Evolutionary conservation across 1,284 basidiomycete species (phyloP).

Genomic region (Pterula multifida): DNA sequence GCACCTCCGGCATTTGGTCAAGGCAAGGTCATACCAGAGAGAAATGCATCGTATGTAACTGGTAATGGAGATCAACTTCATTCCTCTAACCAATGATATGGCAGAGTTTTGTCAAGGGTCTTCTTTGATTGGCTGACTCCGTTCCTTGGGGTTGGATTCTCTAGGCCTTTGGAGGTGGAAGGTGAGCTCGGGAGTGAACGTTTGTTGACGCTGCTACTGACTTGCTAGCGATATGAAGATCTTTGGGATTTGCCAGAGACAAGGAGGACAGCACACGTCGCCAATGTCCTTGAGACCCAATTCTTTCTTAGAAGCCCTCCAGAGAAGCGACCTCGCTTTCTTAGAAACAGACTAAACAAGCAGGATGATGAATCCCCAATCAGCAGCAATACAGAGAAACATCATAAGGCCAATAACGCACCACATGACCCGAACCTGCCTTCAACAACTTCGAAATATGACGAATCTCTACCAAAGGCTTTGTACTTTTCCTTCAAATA

Average conservation of each 20-base stretch:
- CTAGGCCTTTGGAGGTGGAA: slow-evolving; percentile 41
- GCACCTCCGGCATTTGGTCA: slow-evolving; percentile 30
- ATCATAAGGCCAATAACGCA: too few species aligned
- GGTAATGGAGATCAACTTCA: background rate
- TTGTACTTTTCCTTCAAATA: slow-evolving; percentile 43
- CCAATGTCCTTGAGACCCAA: slow-evolving; percentile 28
- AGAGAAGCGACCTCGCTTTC: slow-evolving; percentile 26
- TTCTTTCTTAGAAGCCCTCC: slow-evolving; percentile 40
- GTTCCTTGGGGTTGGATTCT: slow-evolving; percentile 42
- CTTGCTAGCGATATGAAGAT: slow-evolving; percentile 22
- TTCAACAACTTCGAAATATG: slow-evolving; percentile 30
- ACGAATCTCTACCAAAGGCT: slow-evolving; percentile 46
- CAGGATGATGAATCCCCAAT: slow-evolving; percentile 4
- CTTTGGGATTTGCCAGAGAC: slow-evolving; percentile 36
- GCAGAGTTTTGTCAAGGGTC: slow-evolving; percentile 30
- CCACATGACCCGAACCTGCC: too few species aligned
- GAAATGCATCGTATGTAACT: slow-evolving; percentile 23
- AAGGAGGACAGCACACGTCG: slow-evolving; percentile 26
- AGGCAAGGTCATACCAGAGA: slow-evolving; percentile 28
- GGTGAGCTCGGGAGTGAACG: slow-evolving; percentile 21
- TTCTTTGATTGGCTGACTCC: slow-evolving; percentile 39
- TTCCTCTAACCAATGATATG: background rate
- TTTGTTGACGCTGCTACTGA: background rate
- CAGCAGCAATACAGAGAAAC: too few species aligned
- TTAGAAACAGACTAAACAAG: too few species aligned